Evolutionary conservation across 228 moss, liverwort and hornwort species (phyloP).

Genomic region (Sphagnum fallax): DNA sequence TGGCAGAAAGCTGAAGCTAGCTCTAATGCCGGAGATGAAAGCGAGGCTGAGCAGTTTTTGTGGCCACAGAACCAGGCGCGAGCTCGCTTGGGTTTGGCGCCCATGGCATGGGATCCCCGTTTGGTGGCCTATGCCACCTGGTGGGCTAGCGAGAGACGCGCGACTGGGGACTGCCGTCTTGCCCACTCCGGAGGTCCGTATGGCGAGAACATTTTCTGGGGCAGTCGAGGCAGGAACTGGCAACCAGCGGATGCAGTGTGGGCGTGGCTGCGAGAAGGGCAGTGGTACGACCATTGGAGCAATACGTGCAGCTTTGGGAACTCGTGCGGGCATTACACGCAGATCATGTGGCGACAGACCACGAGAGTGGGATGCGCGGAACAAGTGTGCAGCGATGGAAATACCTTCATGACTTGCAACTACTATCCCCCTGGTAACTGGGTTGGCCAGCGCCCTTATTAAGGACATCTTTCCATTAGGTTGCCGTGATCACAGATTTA

Average conservation of each 20-base stretch:
- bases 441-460: not conserved
- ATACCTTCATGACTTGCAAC: not conserved
- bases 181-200: constrained; percentile 20
- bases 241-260: constrained; percentile 15
- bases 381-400: not conserved
- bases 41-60: not conserved
- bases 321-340: constrained; percentile 30
- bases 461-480: not conserved
- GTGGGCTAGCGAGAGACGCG: constrained; percentile 14
- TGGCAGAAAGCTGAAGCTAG: not conserved
- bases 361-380: not conserved
- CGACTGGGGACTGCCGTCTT: constrained; percentile 8
- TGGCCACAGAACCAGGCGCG: constrained; percentile 16
- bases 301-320: constrained; percentile 11
- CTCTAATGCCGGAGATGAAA: not conserved
- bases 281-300: constrained; percentile 17
- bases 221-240: constrained; percentile 5
- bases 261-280: constrained; percentile 19
- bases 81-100: constrained; percentile 2
- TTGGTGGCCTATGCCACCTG: constrained; percentile 14
- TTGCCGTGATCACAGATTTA: no score
- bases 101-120: constrained; percentile 11
- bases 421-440: not conserved
- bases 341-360: constrained; percentile 5
- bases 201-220: constrained; percentile 33